These are phyloP conservation scores for Telopea speciosissima DNA, from an alignment of 177 flowering plant species.

Conservation along the genomic window DNA sequence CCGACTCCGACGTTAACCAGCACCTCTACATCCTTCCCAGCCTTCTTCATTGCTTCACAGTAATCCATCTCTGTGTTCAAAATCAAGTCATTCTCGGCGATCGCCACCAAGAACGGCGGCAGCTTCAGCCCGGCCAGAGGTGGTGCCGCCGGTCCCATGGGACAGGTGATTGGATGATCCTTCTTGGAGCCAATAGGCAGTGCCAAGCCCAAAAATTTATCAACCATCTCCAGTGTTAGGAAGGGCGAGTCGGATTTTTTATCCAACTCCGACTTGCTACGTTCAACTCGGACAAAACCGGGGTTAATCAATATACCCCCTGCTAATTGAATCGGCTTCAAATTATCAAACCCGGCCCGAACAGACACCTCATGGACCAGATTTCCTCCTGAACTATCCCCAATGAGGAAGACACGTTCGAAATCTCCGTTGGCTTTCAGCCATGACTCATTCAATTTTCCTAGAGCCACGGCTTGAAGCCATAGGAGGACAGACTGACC, in stretches of 20 bases:
- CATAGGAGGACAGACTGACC: constrained; percentile 47
- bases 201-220: constrained; percentile 31
- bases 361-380: constrained; percentile 69
- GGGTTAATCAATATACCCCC: constrained; percentile 34
- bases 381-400: constrained; percentile 85
- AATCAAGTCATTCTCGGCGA: constrained; percentile 64
- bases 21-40: constrained; percentile 56
- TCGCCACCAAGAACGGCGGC: constrained; percentile 44
- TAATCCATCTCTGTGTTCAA: constrained; percentile 71
- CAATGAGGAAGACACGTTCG: constrained; percentile 58
- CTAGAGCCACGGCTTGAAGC: constrained; percentile 41
- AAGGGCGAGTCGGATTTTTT: constrained; percentile 26
- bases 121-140: constrained; percentile 23
- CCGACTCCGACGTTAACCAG: constrained; percentile 38
- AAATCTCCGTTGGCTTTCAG: constrained; percentile 45
- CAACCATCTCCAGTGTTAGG: constrained; percentile 37
- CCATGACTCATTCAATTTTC: constrained; percentile 33
- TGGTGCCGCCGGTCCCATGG: constrained; percentile 46
- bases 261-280: constrained; percentile 29
- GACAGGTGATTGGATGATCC: constrained; percentile 40
- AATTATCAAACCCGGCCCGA: constrained; percentile 32
- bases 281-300: constrained; percentile 23
- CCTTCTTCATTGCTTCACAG: constrained; percentile 61
- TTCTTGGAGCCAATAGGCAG: constrained; percentile 32
- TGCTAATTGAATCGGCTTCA: constrained; percentile 19